Evolutionary conservation across 345 rosid species (phyloP).

Genomic region (Corchorus capsularis): DNA sequence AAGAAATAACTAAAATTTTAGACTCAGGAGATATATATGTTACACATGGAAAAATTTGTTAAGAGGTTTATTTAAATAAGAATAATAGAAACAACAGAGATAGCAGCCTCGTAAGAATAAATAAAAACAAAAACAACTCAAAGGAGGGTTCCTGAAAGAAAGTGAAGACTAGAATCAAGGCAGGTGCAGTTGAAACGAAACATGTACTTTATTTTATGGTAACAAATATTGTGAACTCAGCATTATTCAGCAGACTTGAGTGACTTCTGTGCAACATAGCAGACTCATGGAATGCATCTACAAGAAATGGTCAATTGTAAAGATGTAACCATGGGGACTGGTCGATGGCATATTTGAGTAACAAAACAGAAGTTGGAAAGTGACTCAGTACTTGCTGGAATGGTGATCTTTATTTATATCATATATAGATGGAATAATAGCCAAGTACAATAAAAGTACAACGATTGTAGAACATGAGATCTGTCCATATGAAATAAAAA

Average conservation of each 20-base stretch:
- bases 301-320: background rate
- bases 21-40: too few species aligned
- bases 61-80: too few species aligned
- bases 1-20: too few species aligned
- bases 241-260: background rate
- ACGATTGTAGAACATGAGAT: background rate
- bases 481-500: background rate
- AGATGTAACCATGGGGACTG: too few species aligned
- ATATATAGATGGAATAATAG: background rate
- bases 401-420: background rate
- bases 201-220: background rate
- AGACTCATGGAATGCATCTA: background rate
- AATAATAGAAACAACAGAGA: too few species aligned
- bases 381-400: background rate
- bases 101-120: too few species aligned
- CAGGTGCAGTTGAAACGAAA: too few species aligned
- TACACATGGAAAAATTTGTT: too few species aligned
- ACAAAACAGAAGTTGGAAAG: background rate
- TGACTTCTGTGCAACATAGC: background rate
- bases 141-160: too few species aligned
- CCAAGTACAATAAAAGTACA: background rate
- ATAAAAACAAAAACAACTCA: too few species aligned
- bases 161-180: too few species aligned
- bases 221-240: background rate
- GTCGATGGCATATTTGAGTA: background rate